Base-by-base conservation (phyloP, 345 rosid species). In the Alliaria petiolata region DNA sequence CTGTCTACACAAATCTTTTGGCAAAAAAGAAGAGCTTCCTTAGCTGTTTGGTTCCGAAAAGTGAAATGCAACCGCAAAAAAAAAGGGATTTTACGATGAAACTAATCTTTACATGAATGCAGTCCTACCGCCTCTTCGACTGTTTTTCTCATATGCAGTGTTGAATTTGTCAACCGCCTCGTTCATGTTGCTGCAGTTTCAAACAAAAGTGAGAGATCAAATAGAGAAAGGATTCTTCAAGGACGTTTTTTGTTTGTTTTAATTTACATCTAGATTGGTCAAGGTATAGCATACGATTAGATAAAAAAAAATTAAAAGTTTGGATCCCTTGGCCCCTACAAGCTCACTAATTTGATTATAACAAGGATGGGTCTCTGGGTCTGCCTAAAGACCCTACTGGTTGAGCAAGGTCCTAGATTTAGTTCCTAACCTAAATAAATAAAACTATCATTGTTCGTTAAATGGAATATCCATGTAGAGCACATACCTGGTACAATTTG, bases 141-240 rank as follows among this genome's bases (percentile, higher is more conserved):
- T 83, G 55, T 84, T 85, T 87, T 86, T 86, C 47, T 93, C 96
- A 26, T 86, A 93, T 20, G 95, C 95, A 17, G 84, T 89, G 87
- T 89, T 89, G 87, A 91, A 93, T 79, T 93, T 93, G 79, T 93
- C 97, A 7, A 89, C 90, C 53, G 91, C 78, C 83, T 89, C 96
- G 39, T 91, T 93, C 98, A 91, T 87, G 65, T 90, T 85, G 82
- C 97, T 93, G 96, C 78, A 45, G 7, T 15, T 76, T 36, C 12
- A 3, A 13, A 28, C 59, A 15, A 65, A 13, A 65, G 16, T 65
- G 55, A 26, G 26, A 22, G 33, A 72, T 45, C 43, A 46, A 25
- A 14, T 14, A 36, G n/a, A 45, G 14, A 26, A 38, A 62, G 43
- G 44, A 30, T 60, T 61, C 43, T 6, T n/a, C 14, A n/a, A 40